Percentiles rank a stretch among this genome's conserved stretches.
Evolutionary conservation across 2,329 filamentous ascomycete genomes (phyloP).

Genomic region (Boeremia lycopersici): DNA sequence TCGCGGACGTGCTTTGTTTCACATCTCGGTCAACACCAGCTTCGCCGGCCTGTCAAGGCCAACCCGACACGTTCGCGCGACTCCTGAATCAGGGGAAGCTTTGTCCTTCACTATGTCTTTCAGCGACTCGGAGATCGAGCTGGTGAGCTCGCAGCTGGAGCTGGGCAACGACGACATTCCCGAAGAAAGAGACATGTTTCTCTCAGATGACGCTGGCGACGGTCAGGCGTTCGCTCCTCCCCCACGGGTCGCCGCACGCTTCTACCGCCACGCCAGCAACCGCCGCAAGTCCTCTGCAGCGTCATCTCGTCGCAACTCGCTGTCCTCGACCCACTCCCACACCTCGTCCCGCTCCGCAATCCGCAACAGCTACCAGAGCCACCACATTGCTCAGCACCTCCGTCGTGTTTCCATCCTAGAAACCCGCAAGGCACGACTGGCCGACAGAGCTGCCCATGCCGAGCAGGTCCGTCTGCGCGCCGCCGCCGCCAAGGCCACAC

Average conservation of each 20-base stretch:
- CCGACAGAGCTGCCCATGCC: slow-evolving; percentile 79
- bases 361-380: slow-evolving; percentile 68
- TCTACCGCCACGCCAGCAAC: slow-evolving; percentile 69
- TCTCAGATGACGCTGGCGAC: slow-evolving; percentile 48
- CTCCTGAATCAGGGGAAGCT: slow-evolving; percentile 14
- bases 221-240: slow-evolving; percentile 66
- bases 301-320: slow-evolving; percentile 79
- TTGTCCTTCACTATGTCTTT: slow-evolving; percentile 33
- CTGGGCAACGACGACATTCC: slow-evolving; percentile 48
- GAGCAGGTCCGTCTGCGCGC: slow-evolving; percentile 81
- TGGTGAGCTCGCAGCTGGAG: slow-evolving; percentile 37
- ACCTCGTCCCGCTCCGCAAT: slow-evolving; percentile 65
- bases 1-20: slow-evolving; percentile 42
- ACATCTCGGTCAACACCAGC: slow-evolving; percentile 22
- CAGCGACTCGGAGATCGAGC: slow-evolving; percentile 42
- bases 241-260: slow-evolving; percentile 77
- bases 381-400: slow-evolving; percentile 77
- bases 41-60: slow-evolving; percentile 14
- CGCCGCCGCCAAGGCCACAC: slow-evolving; percentile 73
- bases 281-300: slow-evolving; percentile 77
- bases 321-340: slow-evolving; percentile 76
- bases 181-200: slow-evolving; percentile 49
- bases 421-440: slow-evolving; percentile 77
- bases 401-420: slow-evolving; percentile 82
- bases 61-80: slow-evolving; percentile 31